Conservation (phyloP, 345 rosid genomes). For the Streptanthus diversifolius region DNA sequence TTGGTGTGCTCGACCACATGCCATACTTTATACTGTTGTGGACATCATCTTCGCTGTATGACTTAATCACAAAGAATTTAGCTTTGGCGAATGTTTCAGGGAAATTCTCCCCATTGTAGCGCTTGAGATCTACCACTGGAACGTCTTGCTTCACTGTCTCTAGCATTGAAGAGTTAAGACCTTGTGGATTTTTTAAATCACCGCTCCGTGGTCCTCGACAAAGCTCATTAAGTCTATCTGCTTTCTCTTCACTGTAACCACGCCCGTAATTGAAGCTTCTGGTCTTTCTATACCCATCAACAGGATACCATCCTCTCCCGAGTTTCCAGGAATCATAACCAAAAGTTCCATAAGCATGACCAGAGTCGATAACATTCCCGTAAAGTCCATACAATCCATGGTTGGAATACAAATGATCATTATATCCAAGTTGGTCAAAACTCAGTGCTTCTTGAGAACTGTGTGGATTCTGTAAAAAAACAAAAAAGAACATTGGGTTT, state of each 20-base stretch:
- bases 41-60: constrained; percentile 83
- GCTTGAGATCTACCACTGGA: constrained; percentile 38
- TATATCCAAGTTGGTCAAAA: constrained; percentile 44
- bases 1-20: constrained; percentile 76
- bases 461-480: constrained; percentile 41
- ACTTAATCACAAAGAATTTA: constrained; percentile 67
- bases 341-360: constrained; percentile 50
- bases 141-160: constrained; percentile 37
- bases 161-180: constrained; percentile 24
- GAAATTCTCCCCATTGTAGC: constrained; percentile 50
- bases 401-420: constrained; percentile 50
- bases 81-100: constrained; percentile 50
- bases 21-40: constrained; percentile 76
- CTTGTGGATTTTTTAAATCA: constrained; percentile 48
- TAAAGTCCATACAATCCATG: constrained; percentile 52
- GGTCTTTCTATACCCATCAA: constrained; percentile 51
- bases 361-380: constrained; percentile 43
- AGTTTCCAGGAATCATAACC: constrained; percentile 60
- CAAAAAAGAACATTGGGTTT: neutral
- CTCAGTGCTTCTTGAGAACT: constrained; percentile 42
- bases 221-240: constrained; percentile 71
- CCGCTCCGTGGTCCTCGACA: constrained; percentile 72
- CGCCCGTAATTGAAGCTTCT: constrained; percentile 41
- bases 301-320: constrained; percentile 59
- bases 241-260: constrained; percentile 54